phyloP scores from a whole-genome alignment of 1,139 yeast species.

The Diutina pseudorugosa region DNA sequence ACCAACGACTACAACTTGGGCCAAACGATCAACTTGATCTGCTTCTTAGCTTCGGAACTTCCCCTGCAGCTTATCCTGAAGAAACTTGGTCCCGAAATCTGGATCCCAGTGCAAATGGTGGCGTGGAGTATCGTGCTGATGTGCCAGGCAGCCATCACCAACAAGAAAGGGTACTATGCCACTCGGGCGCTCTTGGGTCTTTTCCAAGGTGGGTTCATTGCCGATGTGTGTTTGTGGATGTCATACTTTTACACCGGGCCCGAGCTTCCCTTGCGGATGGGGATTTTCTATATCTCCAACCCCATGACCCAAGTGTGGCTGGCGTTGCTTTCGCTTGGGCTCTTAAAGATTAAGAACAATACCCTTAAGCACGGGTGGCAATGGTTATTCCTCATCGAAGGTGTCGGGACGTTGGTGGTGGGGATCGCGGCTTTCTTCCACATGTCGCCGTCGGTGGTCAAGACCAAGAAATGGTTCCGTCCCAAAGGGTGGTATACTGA shows the following conservation, averaged over 20 bases:
- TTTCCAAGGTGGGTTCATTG: conserved; percentile 46
- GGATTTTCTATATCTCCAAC: conserved; percentile 37
- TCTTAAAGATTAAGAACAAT: conserved; percentile 20
- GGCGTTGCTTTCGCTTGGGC: conserved; percentile 32
- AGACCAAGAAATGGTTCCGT: conserved; percentile 21
- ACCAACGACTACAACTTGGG: conserved; percentile 39
- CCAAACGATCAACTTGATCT: conserved; percentile 29
- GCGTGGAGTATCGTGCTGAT: conserved; percentile 41
- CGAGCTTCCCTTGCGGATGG: conserved; percentile 37
- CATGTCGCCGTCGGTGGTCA: background rate
- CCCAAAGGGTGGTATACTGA: conserved; percentile 54
- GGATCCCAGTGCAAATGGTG: conserved; percentile 40
- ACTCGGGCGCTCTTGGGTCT: conserved; percentile 37
- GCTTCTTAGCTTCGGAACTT: conserved; percentile 38
- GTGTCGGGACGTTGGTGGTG: conserved; percentile 8
- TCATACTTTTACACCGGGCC: conserved; percentile 41
- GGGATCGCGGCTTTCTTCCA: background rate
- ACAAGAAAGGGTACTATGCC: conserved; percentile 22
- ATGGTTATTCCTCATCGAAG: conserved; percentile 48
- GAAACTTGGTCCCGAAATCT: conserved; percentile 38
- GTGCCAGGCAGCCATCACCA: conserved; percentile 27
- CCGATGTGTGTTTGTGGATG: conserved; percentile 43
- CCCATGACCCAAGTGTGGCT: conserved; percentile 28
- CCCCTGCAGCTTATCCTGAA: conserved; percentile 46
- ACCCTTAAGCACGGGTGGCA: conserved; percentile 16